phyloP scores from a whole-genome alignment of 306 rosid genomes.

The Styphnolobium japonicum region DNA sequence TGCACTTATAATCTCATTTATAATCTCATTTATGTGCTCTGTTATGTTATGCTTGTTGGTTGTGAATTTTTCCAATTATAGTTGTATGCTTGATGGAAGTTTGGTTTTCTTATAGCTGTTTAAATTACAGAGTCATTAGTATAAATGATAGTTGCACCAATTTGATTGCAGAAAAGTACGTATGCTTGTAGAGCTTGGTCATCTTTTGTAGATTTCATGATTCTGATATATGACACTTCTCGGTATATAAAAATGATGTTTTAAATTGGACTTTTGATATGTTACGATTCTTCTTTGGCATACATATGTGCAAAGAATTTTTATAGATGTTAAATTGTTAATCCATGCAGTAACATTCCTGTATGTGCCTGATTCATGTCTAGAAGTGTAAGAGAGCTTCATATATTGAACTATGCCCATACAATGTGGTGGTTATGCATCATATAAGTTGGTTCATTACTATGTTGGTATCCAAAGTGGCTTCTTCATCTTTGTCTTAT shows the following conservation, averaged over 20 bases:
- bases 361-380: background rate
- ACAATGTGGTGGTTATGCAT: background rate
- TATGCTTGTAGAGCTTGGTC: background rate
- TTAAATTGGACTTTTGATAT: background rate
- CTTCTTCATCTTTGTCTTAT: background rate
- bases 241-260: background rate
- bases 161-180: background rate
- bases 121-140: background rate
- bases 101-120: background rate
- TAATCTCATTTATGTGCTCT: background rate
- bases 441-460: background rate
- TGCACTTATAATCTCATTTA: background rate
- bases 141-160: background rate
- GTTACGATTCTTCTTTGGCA: slow-evolving; percentile 4
- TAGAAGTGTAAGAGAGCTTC: background rate
- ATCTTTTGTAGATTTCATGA: background rate
- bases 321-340: background rate
- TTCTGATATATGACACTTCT: background rate
- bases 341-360: background rate
- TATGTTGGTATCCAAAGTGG: background rate
- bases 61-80: background rate
- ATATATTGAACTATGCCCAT: background rate
- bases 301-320: background rate
- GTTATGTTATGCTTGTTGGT: background rate
- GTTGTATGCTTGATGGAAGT: background rate